Evolutionary conservation across 2,329 filamentous ascomycete species (phyloP).

Genomic region (Tolypocladium pustulatum): DNA sequence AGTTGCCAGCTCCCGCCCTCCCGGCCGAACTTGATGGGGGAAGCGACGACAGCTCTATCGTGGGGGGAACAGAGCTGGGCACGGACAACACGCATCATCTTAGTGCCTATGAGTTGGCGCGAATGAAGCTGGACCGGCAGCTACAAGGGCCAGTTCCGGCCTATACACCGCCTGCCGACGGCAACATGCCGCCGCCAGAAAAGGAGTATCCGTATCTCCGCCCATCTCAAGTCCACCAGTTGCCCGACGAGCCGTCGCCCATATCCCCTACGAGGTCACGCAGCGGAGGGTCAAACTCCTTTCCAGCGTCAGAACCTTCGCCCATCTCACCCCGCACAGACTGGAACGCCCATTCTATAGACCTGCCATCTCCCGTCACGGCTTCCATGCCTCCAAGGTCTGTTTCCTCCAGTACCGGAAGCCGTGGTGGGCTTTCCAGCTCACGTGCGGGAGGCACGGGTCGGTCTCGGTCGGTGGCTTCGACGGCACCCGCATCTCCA

Average conservation of each 20-base stretch:
- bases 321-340: conserved; percentile 37
- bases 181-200: conserved; percentile 15
- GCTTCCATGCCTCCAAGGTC: conserved; percentile 16
- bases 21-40: conserved; percentile 39
- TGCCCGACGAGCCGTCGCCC: conserved; percentile 4
- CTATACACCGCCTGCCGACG: conserved; percentile 31
- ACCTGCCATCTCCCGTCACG: conserved; percentile 32
- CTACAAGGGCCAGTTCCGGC: conserved; percentile 38
- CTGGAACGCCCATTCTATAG: conserved; percentile 24
- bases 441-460: background rate
- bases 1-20: conserved; percentile 34
- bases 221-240: conserved; percentile 7
- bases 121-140: conserved; percentile 39
- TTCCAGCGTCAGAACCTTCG: conserved; percentile 33
- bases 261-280: conserved; percentile 11
- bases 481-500: background rate
- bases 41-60: conserved; percentile 22
- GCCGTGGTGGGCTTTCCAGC: conserved; percentile 2
- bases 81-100: conserved; percentile 27
- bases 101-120: conserved; percentile 39
- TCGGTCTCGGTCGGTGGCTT: conserved; percentile 5
- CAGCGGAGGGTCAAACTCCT: conserved; percentile 18
- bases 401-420: conserved; percentile 8
- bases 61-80: conserved; percentile 29
- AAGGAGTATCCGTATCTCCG: conserved; percentile 13